These are phyloP conservation scores for Fusarium burgessii DNA, from an alignment of 2,329 filamentous ascomycete genomes.

Conservation along the genomic window DNA sequence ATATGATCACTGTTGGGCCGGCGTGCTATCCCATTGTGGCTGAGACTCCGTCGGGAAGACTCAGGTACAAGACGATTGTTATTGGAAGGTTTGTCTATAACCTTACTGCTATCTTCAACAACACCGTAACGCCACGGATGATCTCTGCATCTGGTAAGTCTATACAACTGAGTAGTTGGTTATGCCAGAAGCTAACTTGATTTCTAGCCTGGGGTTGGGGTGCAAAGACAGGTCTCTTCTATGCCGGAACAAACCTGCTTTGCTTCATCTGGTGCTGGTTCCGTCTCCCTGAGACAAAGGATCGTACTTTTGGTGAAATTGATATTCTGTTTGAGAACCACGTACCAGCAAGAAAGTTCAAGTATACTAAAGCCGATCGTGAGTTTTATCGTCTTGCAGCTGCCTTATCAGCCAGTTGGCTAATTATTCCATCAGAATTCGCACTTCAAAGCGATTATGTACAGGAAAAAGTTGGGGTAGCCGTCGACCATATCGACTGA, in stretches of 20 bases:
- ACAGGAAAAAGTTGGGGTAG: background rate
- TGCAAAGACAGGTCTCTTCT: slow-evolving; percentile 55
- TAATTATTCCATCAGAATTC: background rate
- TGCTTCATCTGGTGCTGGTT: slow-evolving; percentile 54
- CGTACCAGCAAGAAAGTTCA: slow-evolving; percentile 44
- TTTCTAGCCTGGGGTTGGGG: slow-evolving; percentile 42
- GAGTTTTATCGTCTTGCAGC: accelerated
- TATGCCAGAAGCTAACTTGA: accelerated
- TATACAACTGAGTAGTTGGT: background rate
- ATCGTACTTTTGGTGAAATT: slow-evolving; percentile 47
- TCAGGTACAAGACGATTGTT: slow-evolving; percentile 60
- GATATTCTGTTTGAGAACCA: slow-evolving; percentile 45
- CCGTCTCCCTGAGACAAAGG: slow-evolving; percentile 48
- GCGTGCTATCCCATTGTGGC: slow-evolving; percentile 55
- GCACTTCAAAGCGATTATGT: background rate
- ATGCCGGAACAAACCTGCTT: slow-evolving; percentile 49
- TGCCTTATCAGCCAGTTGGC: accelerated
- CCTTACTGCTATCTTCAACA: slow-evolving; percentile 55
- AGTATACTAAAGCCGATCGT: slow-evolving; percentile 47
- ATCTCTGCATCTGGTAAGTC: slow-evolving; percentile 22
- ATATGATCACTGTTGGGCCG: slow-evolving; percentile 52
- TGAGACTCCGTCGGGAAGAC: slow-evolving; percentile 57
- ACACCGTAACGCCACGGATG: slow-evolving; percentile 53
- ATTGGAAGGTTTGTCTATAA: slow-evolving; percentile 59
- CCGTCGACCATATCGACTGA: background rate